Conservation (phyloP, 2,329 filamentous ascomycete genomes). For the Graphiopsis chlorocephala region DNA sequence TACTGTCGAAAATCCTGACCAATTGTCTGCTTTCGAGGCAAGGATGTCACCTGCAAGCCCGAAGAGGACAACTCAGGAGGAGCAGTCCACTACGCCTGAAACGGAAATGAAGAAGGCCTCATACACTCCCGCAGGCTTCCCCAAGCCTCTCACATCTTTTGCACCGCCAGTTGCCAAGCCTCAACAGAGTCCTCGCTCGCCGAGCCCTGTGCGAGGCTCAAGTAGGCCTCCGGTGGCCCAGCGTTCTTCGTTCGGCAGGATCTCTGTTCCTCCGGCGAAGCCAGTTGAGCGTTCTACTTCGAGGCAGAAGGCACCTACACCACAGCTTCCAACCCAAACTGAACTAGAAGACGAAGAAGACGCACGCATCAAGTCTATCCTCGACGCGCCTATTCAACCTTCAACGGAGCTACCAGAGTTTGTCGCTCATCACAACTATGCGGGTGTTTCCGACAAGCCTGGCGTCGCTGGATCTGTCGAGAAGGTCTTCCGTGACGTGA, state of each 20-base stretch:
- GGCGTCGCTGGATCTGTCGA: conserved; percentile 50
- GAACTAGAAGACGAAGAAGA: conserved; percentile 67
- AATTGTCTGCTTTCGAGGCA: conserved; percentile 25
- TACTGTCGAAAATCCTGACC: conserved; percentile 33
- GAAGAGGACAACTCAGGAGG: conserved; percentile 10
- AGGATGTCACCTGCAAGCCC: conserved; percentile 27
- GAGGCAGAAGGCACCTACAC: conserved; percentile 27
- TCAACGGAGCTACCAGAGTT: conserved; percentile 65
- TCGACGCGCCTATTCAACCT: conserved; percentile 61
- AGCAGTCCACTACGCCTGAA: conserved; percentile 26
- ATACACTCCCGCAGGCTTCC: conserved; percentile 38
- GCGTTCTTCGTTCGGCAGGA: conserved; percentile 23
- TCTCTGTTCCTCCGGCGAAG: conserved; percentile 32
- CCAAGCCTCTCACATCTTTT: conserved; percentile 43
- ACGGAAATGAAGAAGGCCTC: conserved; percentile 26
- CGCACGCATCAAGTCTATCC: conserved; percentile 62
- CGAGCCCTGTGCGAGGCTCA: conserved; percentile 65
- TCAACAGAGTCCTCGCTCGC: conserved; percentile 61
- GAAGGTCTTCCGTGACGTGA: conserved; percentile 70
- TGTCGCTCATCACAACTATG: conserved; percentile 54
- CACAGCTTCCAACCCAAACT: conserved; percentile 38
- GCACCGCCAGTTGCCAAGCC: conserved; percentile 38
- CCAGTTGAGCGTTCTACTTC: conserved; percentile 34
- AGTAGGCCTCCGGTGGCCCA: conserved; percentile 32
- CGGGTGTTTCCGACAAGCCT: conserved; percentile 38